Conservation (phyloP, 805 yeast genomes). For the Metschnikowia lochheadii region DNA sequence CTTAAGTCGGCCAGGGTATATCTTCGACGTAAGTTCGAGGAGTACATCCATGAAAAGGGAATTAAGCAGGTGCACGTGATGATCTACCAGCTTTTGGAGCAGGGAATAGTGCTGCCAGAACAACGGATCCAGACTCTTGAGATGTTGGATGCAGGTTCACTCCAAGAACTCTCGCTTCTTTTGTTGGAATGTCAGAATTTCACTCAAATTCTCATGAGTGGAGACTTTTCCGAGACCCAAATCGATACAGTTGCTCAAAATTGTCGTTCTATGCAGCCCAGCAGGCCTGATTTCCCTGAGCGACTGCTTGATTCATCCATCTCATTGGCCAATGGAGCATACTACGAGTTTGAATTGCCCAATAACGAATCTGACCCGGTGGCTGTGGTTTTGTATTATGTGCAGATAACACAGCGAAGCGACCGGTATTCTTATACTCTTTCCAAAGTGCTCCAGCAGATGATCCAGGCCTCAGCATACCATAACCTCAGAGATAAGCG, state of each 20-base stretch:
- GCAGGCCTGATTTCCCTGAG: not conserved
- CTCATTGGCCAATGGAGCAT: not conserved
- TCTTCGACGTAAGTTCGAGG: constrained; percentile 45
- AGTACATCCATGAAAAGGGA: constrained; percentile 41
- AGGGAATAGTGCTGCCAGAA: constrained; percentile 49
- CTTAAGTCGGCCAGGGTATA: constrained; percentile 44
- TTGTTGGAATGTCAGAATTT: constrained; percentile 29
- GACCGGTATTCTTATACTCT: constrained; percentile 33
- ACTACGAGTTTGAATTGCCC: not conserved
- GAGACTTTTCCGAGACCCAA: constrained; percentile 34
- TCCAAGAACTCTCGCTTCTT: constrained; percentile 25
- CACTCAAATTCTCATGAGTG: constrained; percentile 47
- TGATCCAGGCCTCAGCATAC: constrained; percentile 42
- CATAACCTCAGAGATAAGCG: constrained; percentile 50
- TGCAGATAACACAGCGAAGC: constrained; percentile 52
- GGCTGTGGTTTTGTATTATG: constrained; percentile 44
- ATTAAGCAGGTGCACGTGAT: constrained; percentile 48
- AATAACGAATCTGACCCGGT: not conserved
- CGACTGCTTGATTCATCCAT: not conserved
- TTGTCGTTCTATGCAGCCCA: constrained; percentile 2
- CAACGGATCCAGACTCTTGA: constrained; percentile 56
- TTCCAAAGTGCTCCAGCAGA: constrained; percentile 44
- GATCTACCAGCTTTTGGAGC: constrained; percentile 50
- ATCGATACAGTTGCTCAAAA: constrained; percentile 13
- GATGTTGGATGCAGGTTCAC: constrained; percentile 35